phyloP scores from a whole-genome alignment of 305 asterid species.

The Fraxinus nigra region DNA sequence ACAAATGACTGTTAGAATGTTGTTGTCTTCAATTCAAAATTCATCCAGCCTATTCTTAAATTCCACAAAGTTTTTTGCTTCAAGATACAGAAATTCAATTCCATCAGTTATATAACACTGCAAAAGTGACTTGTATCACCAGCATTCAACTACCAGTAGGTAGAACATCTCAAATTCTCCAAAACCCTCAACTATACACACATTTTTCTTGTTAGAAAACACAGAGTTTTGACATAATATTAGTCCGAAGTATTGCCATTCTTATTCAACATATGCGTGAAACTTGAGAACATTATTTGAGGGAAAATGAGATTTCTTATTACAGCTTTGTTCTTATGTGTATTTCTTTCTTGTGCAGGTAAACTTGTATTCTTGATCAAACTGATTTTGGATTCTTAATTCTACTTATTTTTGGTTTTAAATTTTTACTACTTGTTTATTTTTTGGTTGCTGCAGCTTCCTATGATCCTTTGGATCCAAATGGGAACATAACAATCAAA shows the following conservation, averaged over 20 bases:
- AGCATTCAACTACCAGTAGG: conserved; percentile 41
- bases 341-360: conserved; percentile 55
- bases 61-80: conserved; percentile 42
- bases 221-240: conserved; percentile 4
- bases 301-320: conserved; percentile 36
- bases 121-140: conserved; percentile 25
- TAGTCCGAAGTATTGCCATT: not conserved
- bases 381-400: not conserved
- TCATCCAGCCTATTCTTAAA: conserved; percentile 10
- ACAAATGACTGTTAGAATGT: conserved; percentile 26
- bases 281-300: not conserved
- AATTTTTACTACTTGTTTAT: not conserved
- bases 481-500: conserved; percentile 83
- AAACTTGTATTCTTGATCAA: not conserved
- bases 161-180: conserved; percentile 30
- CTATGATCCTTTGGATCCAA: conserved; percentile 90
- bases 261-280: not conserved
- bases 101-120: conserved; percentile 17
- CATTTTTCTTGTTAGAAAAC: conserved; percentile 13
- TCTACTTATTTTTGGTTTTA: not conserved
- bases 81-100: conserved; percentile 39
- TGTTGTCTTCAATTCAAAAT: conserved; percentile 19
- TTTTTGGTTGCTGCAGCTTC: conserved; percentile 42
- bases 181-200: conserved; percentile 30
- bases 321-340: conserved; percentile 29